Conservation (phyloP, 129 eudicot species). For the Pittosporum tobira region DNA sequence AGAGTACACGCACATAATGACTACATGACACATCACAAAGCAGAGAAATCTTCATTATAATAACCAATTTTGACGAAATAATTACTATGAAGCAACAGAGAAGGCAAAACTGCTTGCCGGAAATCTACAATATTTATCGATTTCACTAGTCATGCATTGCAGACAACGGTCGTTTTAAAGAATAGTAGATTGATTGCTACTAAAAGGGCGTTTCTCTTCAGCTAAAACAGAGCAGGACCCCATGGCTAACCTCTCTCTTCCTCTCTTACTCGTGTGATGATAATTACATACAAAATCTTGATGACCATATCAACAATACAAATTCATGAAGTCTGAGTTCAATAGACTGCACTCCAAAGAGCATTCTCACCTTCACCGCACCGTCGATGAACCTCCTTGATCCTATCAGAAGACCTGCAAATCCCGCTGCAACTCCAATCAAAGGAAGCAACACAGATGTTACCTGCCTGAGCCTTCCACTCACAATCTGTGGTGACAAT, state of each 20-base stretch:
- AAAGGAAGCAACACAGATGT: constrained; percentile 80
- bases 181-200: constrained; percentile 13
- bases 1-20: too few species aligned
- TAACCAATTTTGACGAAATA: not conserved
- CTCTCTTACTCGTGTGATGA: constrained; percentile 8
- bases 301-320: constrained; percentile 3
- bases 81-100: constrained; percentile 6
- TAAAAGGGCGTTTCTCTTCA: constrained; percentile 24
- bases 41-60: not conserved
- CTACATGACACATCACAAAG: too few species aligned
- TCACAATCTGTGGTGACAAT: constrained; percentile 57
- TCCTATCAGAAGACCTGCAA: constrained; percentile 74
- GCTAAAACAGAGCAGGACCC: constrained; percentile 33
- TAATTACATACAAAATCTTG: constrained; percentile 4
- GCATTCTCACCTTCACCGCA: constrained; percentile 77
- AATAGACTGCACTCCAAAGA: constrained; percentile 59
- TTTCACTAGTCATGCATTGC: constrained; percentile 1
- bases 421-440: constrained; percentile 96
- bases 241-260: constrained; percentile 14
- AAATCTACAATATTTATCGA: not conserved
- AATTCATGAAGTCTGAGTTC: not conserved
- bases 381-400: constrained; percentile 71
- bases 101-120: constrained; percentile 13
- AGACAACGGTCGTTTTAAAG: not conserved
- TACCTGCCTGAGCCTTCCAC: constrained; percentile 96